Evolutionary conservation across 306 rosid genomes (phyloP), one percentile per base, ranked within the genome.

Genomic region (Fragaria ananassa): DNA sequence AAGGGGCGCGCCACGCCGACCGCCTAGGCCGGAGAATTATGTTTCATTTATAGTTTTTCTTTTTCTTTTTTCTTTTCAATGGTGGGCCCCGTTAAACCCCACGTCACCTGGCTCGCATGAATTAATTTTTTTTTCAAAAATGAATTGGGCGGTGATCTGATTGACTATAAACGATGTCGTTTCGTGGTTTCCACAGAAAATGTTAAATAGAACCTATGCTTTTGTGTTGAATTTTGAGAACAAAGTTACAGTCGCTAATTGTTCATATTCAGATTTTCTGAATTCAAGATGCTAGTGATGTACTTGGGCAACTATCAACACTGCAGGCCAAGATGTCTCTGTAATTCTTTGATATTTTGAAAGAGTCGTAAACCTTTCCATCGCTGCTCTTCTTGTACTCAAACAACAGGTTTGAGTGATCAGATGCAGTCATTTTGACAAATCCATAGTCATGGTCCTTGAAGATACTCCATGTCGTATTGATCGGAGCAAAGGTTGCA

Each of bases 311-410:
- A 76, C 85, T 88, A 85, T 88, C 98, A 53, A 83, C 83, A 15
- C 86, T 47, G 77, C 97, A 92, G 73, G 92, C 97, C 82, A 95
- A 84, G 82, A 95, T 92, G 84, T 92, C 96, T 79, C 82, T 87
- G 68, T 95, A 92, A 25, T 89, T 95, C 77, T 93, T 86, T 11
- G 91, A 86, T 78, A 95, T 85, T 76, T 78, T 89, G 82, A 95
- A 95, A 12, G 95, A 90, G 72, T 95, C 97, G 31, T 95, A 87
- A 65, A 90, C 96, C 74, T 78, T 75, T 72, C 98, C 98, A 80
- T 95, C 85, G 45, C 95, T 86, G 81, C 98, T 95, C 85, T 90
- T 95, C 93, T 89, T 90, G 89, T 95, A 95, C 90, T 95, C 98
- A n/a, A 92, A 82, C 89, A 92, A 78, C 8, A 95, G 76, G 78